Evolutionary conservation across 176 grass and related monocot species (phyloP).

Genomic region (Rhynchospora tenuis): DNA sequence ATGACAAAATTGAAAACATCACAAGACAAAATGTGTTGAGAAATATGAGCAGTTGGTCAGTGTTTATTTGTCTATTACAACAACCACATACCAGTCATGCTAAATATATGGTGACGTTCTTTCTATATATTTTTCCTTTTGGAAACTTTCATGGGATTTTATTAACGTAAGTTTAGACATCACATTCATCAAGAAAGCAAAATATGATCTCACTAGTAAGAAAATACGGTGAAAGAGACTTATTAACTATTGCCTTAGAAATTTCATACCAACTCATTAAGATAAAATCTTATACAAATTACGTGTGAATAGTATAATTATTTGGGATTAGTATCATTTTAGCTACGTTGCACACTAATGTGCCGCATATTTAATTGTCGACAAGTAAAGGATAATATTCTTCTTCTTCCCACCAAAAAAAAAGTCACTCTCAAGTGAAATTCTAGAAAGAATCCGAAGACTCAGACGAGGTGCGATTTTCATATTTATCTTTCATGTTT

Average conservation of each 20-base stretch:
- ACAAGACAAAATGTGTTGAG: not conserved
- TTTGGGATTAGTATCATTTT: too few species aligned
- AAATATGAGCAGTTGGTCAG: slow-evolving; percentile 8
- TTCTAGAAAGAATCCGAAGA: too few species aligned
- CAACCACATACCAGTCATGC: not conserved
- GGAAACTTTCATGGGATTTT: not conserved
- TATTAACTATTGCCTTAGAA: not conserved
- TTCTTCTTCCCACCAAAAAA: too few species aligned
- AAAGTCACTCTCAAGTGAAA: too few species aligned
- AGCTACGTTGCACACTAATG: too few species aligned
- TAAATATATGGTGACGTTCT: not conserved
- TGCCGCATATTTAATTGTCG: too few species aligned
- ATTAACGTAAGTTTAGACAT: not conserved
- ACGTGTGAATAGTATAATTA: too few species aligned
- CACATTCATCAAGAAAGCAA: not conserved
- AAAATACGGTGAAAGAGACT: not conserved
- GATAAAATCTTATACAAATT: too few species aligned
- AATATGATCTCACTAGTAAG: not conserved
- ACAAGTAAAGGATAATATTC: too few species aligned
- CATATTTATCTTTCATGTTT: too few species aligned
- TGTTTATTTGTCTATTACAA: not conserved
- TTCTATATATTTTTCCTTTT: not conserved
- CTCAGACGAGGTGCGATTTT: too few species aligned
- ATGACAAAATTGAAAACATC: slow-evolving; percentile 7
- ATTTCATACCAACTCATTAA: too few species aligned